phyloP scores from a whole-genome alignment of 495 filamentous ascomycete genomes.

The Astrothelium subdiscretum region DNA sequence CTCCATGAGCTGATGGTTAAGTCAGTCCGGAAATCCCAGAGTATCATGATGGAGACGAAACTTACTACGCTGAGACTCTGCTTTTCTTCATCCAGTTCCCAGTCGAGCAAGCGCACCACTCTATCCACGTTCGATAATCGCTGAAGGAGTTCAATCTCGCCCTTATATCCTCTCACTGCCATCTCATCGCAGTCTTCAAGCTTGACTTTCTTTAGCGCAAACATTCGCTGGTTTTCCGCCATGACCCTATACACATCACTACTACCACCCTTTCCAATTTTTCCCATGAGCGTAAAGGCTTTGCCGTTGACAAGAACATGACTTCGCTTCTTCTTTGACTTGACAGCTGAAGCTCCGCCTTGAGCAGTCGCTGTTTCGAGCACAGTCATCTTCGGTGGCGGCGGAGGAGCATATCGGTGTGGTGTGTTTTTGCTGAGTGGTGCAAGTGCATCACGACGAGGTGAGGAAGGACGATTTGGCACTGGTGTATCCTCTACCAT shows the following conservation, averaged over 20 bases:
- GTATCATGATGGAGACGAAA: slow-evolving; percentile 11
- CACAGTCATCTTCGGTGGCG: slow-evolving; percentile 87
- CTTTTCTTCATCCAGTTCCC: slow-evolving; percentile 82
- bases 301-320: slow-evolving; percentile 83
- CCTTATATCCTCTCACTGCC: slow-evolving; percentile 81
- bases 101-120: slow-evolving; percentile 83
- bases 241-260: slow-evolving; percentile 92
- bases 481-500: slow-evolving; percentile 16
- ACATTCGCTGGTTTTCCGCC: slow-evolving; percentile 89
- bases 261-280: slow-evolving; percentile 82
- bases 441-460: slow-evolving; percentile 56
- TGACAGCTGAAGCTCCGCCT: slow-evolving; percentile 64
- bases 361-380: slow-evolving; percentile 80
- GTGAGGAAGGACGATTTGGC: slow-evolving; percentile 8
- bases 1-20: slow-evolving; percentile 68
- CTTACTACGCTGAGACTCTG: slow-evolving; percentile 70
- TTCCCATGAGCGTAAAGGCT: slow-evolving; percentile 75
- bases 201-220: slow-evolving; percentile 86
- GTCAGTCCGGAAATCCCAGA: slow-evolving; percentile 1
- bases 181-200: slow-evolving; percentile 79
- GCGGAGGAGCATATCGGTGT: slow-evolving; percentile 47
- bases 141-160: slow-evolving; percentile 86
- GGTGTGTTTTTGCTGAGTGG: slow-evolving; percentile 68
- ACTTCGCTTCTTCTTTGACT: slow-evolving; percentile 59
- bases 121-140: slow-evolving; percentile 73